Evolutionary conservation across 2,329 filamentous ascomycete species (phyloP).

Genomic region (Geosmithia morbida): DNA sequence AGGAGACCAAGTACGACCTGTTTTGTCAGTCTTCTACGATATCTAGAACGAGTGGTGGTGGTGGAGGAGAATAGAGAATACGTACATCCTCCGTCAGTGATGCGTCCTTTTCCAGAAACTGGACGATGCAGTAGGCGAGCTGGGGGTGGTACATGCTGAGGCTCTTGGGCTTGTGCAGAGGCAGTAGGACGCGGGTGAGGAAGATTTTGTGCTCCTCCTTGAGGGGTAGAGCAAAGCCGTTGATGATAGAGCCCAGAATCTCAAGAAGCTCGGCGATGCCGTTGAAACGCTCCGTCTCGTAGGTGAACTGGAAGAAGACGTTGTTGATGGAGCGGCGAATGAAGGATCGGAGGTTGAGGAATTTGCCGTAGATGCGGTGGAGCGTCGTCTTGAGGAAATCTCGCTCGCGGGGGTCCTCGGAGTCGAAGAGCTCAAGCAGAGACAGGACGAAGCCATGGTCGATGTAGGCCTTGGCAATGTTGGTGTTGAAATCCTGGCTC

Average conservation of each 20-base stretch:
- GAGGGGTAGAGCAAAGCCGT: conserved; percentile 87
- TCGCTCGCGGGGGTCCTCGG: conserved; percentile 88
- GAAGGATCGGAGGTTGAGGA: conserved; percentile 92
- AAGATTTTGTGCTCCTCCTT: conserved; percentile 99
- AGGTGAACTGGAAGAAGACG: conserved; percentile 98
- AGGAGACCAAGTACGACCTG: conserved; percentile 87
- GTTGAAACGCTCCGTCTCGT: conserved; percentile 97
- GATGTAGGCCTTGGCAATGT: conserved; percentile 97
- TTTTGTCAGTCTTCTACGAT: conserved; percentile 5
- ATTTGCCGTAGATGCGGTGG: conserved; percentile 97
- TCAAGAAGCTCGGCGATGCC: conserved; percentile 94
- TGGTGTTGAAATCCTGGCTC: conserved; percentile 99
- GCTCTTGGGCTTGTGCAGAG: conserved; percentile 95
- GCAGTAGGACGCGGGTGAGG: conserved; percentile 80
- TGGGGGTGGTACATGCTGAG: conserved; percentile 99
- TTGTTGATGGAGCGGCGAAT: conserved; percentile 99
- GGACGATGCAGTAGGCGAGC: conserved; percentile 95
- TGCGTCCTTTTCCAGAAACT: conserved; percentile 96
- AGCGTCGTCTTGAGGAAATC: conserved; percentile 97
- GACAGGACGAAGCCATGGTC: conserved; percentile 96
- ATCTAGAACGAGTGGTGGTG: background rate
- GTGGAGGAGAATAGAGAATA: conserved; percentile 2
- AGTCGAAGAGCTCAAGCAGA: conserved; percentile 95
- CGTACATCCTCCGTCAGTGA: conserved; percentile 88
- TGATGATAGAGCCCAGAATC: conserved; percentile 97